Evolutionary conservation across 306 rosid species (phyloP), one percentile per base, ranked within the genome.

Genomic region (Coriaria nepalensis): DNA sequence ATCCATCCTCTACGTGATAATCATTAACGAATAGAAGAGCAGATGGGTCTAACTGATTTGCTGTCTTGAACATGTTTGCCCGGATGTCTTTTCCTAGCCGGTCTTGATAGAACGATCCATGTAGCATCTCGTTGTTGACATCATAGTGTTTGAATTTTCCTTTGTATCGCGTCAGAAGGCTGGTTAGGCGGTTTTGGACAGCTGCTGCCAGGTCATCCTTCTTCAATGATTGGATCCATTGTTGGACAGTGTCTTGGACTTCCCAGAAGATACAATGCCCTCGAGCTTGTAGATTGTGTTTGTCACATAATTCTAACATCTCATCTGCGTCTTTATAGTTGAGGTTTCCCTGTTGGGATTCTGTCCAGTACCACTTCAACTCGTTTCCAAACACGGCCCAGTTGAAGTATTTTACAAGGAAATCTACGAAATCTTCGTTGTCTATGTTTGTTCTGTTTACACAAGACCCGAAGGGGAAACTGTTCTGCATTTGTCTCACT

Each of bases 211-310:
- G 62, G 55, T 92, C 98, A 7, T 49, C 70, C 56, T 69, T 78
- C 64, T 70, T 73, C 53, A 79, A 47, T 5, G 82, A 50, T 20
- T 65, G 77, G 59, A 92, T 4, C 96, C 98, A 77, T 55, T 76
- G 87, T 47, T 79, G 93, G 56, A 82, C 94, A 0, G 62, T 63
- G 67, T 42, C 43, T 11, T 79, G 85, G 29, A 85, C 94, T 53
- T 85, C 98, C 96, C 96, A 92, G 73, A 85, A 85, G 65, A 90
- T 90, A 13, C 98, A 82, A 51, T 90, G 96, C 10, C 95, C 96
- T 6, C 98, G 84, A 10, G 71, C 59, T 8, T 77, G 61, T 55
- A 92, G 85, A 50, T 70, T 70, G 77, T 79, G 40, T 49, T 68
- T 77, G 56, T 75, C 57, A 47, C 96, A 92, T 9, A 79, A 59